These are phyloP conservation scores for Eudorina sp. DNA, from an alignment of 139 green algal species.

Conservation along the genomic window DNA sequence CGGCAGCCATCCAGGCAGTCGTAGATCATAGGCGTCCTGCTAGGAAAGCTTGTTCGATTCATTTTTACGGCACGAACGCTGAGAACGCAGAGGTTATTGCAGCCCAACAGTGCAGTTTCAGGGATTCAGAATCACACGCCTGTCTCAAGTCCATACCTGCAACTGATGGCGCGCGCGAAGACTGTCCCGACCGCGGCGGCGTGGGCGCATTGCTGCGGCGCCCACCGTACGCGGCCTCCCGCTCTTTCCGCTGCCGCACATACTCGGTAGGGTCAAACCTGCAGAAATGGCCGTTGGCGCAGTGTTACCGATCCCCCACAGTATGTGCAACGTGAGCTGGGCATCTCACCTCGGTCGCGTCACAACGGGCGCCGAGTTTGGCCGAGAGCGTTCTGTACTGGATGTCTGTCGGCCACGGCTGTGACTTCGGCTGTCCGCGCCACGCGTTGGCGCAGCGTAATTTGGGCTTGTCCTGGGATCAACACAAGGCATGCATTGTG, in stretches of 20 bases:
- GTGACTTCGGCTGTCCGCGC: conserved; percentile 12
- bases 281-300: neutral
- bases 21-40: too few species aligned
- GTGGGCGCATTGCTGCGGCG: conserved; percentile 42
- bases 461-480: neutral
- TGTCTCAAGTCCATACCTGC: too few species aligned
- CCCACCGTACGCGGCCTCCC: neutral
- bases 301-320: neutral
- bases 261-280: conserved; percentile 89
- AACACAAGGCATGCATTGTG: too few species aligned
- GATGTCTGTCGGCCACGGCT: conserved; percentile 36
- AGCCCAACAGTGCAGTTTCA: too few species aligned
- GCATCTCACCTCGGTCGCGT: neutral
- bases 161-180: conserved; percentile 37
- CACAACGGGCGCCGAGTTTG: conserved; percentile 49
- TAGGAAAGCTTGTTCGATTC: too few species aligned
- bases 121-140: too few species aligned
- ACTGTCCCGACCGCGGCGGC: conserved; percentile 38
- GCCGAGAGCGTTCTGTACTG: conserved; percentile 47
- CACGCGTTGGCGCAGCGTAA: conserved; percentile 3
- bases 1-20: too few species aligned
- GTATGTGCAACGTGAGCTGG: neutral
- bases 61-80: too few species aligned
- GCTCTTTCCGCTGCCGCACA: conserved; percentile 61
- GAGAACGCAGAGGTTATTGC: too few species aligned